A percentile compares a stretch with the other conserved stretches of the same genome.
Conservation (phyloP, 495 filamentous ascomycete genomes). For the Staphylotrichum longicolle region DNA sequence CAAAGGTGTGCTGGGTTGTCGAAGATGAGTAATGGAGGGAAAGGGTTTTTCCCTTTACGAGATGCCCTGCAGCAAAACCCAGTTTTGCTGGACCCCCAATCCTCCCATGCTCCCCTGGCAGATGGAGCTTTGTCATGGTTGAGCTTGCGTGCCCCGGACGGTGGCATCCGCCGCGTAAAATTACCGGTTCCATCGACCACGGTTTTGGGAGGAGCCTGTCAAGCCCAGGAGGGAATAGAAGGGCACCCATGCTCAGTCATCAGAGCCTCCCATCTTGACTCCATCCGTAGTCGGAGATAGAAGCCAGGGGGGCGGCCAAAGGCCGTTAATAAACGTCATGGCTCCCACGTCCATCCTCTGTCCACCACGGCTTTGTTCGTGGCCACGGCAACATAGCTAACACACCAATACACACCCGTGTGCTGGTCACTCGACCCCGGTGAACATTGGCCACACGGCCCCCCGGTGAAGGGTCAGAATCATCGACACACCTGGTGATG, state of each 20-base stretch:
- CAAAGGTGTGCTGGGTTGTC: background rate
- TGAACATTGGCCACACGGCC: too few relatives aligned
- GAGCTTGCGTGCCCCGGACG: background rate
- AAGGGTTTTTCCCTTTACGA: conserved; percentile 7
- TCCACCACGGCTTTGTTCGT: conserved; percentile 3
- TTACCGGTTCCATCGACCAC: conserved; percentile 8
- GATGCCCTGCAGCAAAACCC: background rate
- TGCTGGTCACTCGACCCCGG: background rate
- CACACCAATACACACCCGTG: background rate
- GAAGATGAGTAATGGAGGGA: background rate
- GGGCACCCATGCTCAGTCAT: background rate
- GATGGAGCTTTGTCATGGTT: background rate
- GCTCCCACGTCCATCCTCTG: background rate
- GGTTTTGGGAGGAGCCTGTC: conserved; percentile 1
- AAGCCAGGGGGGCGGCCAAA: background rate
- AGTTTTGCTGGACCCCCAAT: too few relatives aligned
- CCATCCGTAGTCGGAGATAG: conserved; percentile 17
- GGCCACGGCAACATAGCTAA: background rate
- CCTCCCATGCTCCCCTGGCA: too few relatives aligned
- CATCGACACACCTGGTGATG: background rate
- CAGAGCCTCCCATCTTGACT: background rate
- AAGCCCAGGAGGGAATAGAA: background rate
- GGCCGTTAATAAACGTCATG: conserved; percentile 17
- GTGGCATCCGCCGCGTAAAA: conserved; percentile 5
- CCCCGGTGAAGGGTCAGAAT: too few relatives aligned